These are phyloP conservation scores for Blastocystis sp. DNA, from an alignment of 352 stramenopile genomes.

Conservation along the genomic window DNA sequence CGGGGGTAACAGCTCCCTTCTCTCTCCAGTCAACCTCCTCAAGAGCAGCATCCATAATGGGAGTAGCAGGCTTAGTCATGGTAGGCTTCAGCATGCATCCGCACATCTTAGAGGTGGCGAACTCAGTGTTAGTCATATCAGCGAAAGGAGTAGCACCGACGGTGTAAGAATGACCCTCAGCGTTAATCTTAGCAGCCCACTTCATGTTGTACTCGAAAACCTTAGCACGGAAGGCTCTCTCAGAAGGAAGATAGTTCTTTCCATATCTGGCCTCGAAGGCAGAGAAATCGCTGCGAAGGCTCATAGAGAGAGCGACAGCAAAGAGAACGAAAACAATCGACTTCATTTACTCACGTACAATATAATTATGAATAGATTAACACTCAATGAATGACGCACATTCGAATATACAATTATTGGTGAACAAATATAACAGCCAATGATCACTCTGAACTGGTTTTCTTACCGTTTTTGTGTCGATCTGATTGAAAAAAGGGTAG, in stretches of 20 bases:
- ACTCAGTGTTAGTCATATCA: slow-evolving; percentile 88
- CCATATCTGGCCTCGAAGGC: slow-evolving; percentile 58
- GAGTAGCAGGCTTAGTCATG: slow-evolving; percentile 3
- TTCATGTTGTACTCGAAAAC: slow-evolving; percentile 80
- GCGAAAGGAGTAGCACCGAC: slow-evolving; percentile 86
- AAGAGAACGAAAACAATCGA: slow-evolving; percentile 57
- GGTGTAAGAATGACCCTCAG: slow-evolving; percentile 73
- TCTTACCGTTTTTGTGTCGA: no score
- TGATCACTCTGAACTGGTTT: no score
- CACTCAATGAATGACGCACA: no score
- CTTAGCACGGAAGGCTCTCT: slow-evolving; percentile 68
- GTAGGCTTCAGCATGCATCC: slow-evolving; percentile 69
- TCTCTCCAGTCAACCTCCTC: slow-evolving; percentile 72
- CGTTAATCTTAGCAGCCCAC: slow-evolving; percentile 75
- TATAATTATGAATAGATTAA: background rate
- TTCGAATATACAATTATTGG: no score
- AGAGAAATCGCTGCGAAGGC: slow-evolving; percentile 36
- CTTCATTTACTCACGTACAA: slow-evolving; percentile 56
- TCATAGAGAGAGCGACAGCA: slow-evolving; percentile 23
- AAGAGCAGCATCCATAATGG: slow-evolving; percentile 47
- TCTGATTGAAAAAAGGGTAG: no score
- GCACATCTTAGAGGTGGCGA: slow-evolving; percentile 74
- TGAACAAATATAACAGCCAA: no score
- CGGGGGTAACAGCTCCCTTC: slow-evolving; percentile 74
- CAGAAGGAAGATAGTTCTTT: slow-evolving; percentile 63